Percentiles rank a stretch among this genome's conserved stretches.
Evolutionary conservation across 345 rosid genomes (phyloP).

Genomic region (Pugionium cornutum): DNA sequence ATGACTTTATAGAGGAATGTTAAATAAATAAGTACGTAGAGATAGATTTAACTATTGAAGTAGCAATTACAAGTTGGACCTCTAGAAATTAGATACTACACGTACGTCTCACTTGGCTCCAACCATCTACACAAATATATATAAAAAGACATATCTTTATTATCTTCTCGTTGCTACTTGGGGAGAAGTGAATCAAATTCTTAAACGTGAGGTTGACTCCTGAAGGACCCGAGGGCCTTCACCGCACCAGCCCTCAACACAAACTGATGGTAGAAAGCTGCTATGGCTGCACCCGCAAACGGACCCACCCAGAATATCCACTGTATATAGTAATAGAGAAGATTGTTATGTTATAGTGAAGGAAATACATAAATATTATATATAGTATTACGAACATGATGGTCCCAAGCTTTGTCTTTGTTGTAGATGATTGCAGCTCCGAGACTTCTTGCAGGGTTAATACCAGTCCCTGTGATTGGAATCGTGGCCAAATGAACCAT

Average conservation of each 20-base stretch:
- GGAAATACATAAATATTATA: neutral
- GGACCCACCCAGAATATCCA: slow-evolving; percentile 85
- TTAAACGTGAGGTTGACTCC: slow-evolving; percentile 48
- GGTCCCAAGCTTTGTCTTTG: slow-evolving; percentile 81
- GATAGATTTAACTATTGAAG: too few species aligned
- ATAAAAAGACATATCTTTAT: slow-evolving; percentile 9
- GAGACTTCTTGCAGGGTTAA: slow-evolving; percentile 94
- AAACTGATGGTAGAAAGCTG: slow-evolving; percentile 65
- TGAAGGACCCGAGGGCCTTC: slow-evolving; percentile 62
- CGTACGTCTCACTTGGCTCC: slow-evolving; percentile 14
- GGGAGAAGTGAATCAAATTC: slow-evolving; percentile 1
- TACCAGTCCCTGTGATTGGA: slow-evolving; percentile 93
- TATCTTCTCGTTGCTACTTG: slow-evolving; percentile 11
- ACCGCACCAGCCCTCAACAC: slow-evolving; percentile 56
- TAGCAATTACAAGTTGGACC: too few species aligned
- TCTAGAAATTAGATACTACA: slow-evolving; percentile 31
- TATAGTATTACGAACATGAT: slow-evolving; percentile 54
- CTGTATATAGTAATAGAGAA: slow-evolving; percentile 28
- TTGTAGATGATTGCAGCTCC: slow-evolving; percentile 91
- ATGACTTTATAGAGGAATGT: too few species aligned
- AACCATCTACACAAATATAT: slow-evolving; percentile 21
- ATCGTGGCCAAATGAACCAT: slow-evolving; percentile 93
- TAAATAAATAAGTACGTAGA: too few species aligned
- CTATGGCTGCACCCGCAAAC: slow-evolving; percentile 64
- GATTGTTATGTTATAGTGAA: neutral